Evolutionary conservation across 2,329 filamentous ascomycete genomes (phyloP), one percentile per base, ranked within the genome.

Genomic region (Alternaria viburni): DNA sequence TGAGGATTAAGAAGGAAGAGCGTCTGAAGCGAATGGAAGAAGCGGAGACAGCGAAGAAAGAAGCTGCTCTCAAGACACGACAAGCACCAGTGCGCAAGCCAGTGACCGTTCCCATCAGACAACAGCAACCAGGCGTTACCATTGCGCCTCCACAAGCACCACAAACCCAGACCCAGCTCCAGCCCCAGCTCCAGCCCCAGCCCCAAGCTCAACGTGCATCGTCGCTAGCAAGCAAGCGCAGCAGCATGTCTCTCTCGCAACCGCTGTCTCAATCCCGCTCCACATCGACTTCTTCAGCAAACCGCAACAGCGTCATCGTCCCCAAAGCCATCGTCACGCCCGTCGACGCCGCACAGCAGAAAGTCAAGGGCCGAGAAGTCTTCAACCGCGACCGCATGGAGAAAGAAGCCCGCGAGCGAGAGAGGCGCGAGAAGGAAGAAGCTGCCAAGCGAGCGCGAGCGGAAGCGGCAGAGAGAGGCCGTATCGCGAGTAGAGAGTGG

Each of bases 401-500:
- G 55, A 81, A 83, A 49, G 79, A 79, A 51, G 73, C 75, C 2
- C 72, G 76, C 10, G 82, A 83, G 59, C 73, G 74, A 54, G 79
- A 81, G 65, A 77, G 81, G 58, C 76, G 67, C 15, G 82, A 82
- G 54, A 85, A 84, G 65, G 83, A 85, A 63, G 83, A 84, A 15
- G 83, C 82, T 3, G 81, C 83, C 0, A 83, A 81, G 72, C 79
- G 77, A 64, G 83, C 83, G 21, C 74, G 83, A 30, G 80, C 78
- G 2, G 81, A 81, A 28, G 83, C 83, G 7, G 81, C 83, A 0
- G 83, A 84, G 72, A 68, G 83, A 5, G 80, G 83, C 0, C 70
- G 83, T 15, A 76, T 78, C 44, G 75, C 79, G 41, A 82, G 80
- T 68, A 68, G 83, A 11, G 83, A 84, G 70, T 86, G 83, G 83